These are phyloP conservation scores for Xylariaceae sp. DNA, from an alignment of 2,329 filamentous ascomycete species.

Conservation along the genomic window DNA sequence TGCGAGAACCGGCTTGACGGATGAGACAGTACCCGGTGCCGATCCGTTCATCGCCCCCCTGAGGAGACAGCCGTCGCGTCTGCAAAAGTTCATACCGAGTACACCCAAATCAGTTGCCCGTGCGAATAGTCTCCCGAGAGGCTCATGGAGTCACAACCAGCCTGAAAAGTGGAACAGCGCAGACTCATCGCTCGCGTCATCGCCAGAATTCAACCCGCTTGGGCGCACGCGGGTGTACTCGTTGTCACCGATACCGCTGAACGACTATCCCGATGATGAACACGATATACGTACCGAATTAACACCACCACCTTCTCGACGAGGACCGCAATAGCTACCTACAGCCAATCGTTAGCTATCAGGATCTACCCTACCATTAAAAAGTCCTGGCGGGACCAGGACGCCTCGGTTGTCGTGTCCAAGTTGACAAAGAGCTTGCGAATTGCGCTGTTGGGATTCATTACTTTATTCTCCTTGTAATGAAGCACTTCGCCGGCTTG, in stretches of 20 bases:
- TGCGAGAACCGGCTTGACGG: constrained; percentile 56
- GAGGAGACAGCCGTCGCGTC: constrained; percentile 49
- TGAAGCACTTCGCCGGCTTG: neutral
- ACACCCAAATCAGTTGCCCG: constrained; percentile 22
- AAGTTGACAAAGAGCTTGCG: constrained; percentile 5
- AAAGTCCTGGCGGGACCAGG: constrained; percentile 8
- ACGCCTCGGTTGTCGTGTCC: neutral
- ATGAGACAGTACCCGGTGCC: constrained; percentile 55
- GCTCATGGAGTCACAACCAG: constrained; percentile 44
- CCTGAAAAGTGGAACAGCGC: constrained; percentile 37
- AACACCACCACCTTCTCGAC: constrained; percentile 45
- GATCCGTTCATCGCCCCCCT: constrained; percentile 51
- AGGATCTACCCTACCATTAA: neutral
- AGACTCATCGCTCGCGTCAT: constrained; percentile 34
- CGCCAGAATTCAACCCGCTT: constrained; percentile 17
- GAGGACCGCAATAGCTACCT: constrained; percentile 8
- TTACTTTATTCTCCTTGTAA: neutral
- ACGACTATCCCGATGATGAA: constrained; percentile 41
- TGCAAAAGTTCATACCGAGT: constrained; percentile 45
- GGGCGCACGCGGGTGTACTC: constrained; percentile 41
- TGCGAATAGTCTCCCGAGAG: constrained; percentile 36
- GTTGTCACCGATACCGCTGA: constrained; percentile 39
- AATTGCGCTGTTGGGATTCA: neutral
- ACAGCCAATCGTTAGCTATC: neutral
- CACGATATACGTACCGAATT: constrained; percentile 41